These are phyloP conservation scores for Vigna hirtella DNA, from an alignment of 306 rosid species.

Conservation along the genomic window DNA sequence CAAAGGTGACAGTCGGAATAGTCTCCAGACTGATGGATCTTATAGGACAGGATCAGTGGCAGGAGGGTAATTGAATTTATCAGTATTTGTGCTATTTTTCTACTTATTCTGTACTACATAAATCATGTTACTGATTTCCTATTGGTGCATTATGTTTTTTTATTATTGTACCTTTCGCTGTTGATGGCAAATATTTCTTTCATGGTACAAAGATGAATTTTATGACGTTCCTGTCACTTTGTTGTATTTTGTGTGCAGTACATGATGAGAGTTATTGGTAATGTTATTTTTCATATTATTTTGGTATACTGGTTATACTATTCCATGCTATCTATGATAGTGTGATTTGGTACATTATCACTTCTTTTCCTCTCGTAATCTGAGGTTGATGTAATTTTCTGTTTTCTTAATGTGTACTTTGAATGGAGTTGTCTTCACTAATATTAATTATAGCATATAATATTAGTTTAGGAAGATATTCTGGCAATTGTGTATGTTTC, in stretches of 20 bases:
- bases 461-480: constrained; percentile 15
- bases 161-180: constrained; percentile 17
- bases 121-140: constrained; percentile 14
- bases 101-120: constrained; percentile 18
- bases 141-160: constrained; percentile 29
- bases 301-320: constrained; percentile 8
- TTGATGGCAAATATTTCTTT: constrained; percentile 25
- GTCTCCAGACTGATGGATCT: constrained; percentile 75
- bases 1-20: constrained; percentile 79
- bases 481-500: constrained; percentile 9
- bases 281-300: constrained; percentile 22
- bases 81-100: constrained; percentile 41
- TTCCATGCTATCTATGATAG: constrained; percentile 10
- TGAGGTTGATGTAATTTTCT: constrained; percentile 30
- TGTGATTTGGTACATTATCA: constrained; percentile 8
- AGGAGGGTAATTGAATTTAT: constrained; percentile 71
- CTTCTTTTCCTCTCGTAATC: neutral
- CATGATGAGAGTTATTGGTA: constrained; percentile 21
- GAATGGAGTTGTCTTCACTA: constrained; percentile 24
- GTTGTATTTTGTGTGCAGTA: constrained; percentile 5
- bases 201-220: constrained; percentile 9
- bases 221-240: constrained; percentile 22
- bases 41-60: constrained; percentile 73
- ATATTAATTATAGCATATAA: constrained; percentile 13
- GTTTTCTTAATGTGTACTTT: constrained; percentile 36